These are phyloP conservation scores for Rubia balearica DNA, from an alignment of 305 asterid species.

Conservation along the genomic window DNA sequence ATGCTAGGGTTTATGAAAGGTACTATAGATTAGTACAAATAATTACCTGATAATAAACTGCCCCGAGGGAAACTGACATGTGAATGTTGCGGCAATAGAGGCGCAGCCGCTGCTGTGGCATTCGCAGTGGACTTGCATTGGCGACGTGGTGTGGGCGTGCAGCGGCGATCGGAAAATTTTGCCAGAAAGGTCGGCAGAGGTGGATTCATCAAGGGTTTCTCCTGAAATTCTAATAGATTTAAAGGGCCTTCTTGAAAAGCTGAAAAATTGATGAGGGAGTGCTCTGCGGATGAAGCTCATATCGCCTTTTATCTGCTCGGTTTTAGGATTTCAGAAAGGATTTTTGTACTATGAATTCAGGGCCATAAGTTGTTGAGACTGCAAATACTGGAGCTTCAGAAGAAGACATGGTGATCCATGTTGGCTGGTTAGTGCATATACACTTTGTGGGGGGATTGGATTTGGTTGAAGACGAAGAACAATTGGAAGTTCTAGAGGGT, in stretches of 20 bases:
- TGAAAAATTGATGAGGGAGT: slow-evolving; percentile 26
- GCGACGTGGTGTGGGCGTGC: too few species aligned
- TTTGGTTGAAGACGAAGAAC: not conserved
- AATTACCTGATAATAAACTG: too few species aligned
- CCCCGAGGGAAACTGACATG: too few species aligned
- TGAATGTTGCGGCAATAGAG: too few species aligned
- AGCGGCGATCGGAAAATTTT: too few species aligned
- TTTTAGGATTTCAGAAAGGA: not conserved
- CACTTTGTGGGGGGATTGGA: not conserved
- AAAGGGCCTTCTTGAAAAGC: slow-evolving; percentile 41
- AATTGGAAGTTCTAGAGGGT: too few species aligned
- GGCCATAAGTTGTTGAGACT: slow-evolving; percentile 3
- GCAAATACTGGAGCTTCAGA: slow-evolving; percentile 13
- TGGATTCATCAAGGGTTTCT: slow-evolving; percentile 32
- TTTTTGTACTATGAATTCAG: not conserved
- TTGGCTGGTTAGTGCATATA: not conserved
- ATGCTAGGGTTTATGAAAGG: too few species aligned
- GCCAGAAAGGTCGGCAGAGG: too few species aligned
- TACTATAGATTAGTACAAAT: too few species aligned
- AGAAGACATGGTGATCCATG: not conserved
- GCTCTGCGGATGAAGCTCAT: slow-evolving; percentile 55
- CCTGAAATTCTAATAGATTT: slow-evolving; percentile 33
- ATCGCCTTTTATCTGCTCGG: slow-evolving; percentile 6
- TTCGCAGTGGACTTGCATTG: too few species aligned
- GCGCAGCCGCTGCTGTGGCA: too few species aligned